Conservation (phyloP, 345 rosid genomes). For the Eucalyptus pauciflora region DNA sequence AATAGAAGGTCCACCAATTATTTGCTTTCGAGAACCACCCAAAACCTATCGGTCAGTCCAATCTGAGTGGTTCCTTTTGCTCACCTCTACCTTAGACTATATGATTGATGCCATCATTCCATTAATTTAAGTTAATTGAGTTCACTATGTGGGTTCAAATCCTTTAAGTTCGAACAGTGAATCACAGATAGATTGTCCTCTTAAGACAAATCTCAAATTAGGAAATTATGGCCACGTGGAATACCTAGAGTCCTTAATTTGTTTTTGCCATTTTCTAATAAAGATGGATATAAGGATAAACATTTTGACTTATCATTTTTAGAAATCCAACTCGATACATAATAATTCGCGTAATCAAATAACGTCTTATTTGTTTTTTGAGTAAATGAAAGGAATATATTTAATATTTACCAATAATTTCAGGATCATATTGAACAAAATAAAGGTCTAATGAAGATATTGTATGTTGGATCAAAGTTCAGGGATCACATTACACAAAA, state of each 20-base stretch:
- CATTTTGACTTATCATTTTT: not conserved
- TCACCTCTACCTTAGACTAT: too few species aligned
- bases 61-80: accelerated
- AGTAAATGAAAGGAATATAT: not conserved
- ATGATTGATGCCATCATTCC: too few species aligned
- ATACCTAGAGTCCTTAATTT: not conserved
- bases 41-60: accelerated
- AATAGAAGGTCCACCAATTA: too few species aligned
- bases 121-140: not conserved
- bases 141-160: too few species aligned
- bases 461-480: accelerated
- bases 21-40: accelerated
- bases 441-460: accelerated
- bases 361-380: too few species aligned
- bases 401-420: not conserved
- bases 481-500: accelerated
- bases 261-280: not conserved
- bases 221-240: not conserved
- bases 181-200: too few species aligned
- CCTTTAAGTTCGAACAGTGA: not conserved
- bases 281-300: not conserved
- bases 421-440: accelerated
- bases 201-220: accelerated
- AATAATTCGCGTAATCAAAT: too few species aligned
- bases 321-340: too few species aligned